phyloP scores from a whole-genome alignment of 2,329 filamentous ascomycete genomes.

The Tricladium varicosporioides region DNA sequence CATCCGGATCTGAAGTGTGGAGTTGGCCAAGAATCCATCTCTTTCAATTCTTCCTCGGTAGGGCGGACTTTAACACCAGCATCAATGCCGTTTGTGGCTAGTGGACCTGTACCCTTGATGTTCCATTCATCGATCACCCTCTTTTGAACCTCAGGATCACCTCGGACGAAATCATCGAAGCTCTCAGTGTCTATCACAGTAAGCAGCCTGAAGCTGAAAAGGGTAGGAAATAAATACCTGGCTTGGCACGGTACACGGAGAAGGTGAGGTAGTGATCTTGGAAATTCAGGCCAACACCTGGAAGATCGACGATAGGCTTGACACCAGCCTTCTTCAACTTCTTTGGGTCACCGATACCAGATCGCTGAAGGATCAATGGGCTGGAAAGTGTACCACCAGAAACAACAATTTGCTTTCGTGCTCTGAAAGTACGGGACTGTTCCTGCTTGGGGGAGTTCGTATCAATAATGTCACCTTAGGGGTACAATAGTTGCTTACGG shows the following conservation, averaged over 20 bases:
- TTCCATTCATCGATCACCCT: slow-evolving; percentile 74
- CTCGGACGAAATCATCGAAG: slow-evolving; percentile 78
- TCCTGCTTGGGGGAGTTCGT: slow-evolving; percentile 27
- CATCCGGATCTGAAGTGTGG: slow-evolving; percentile 72
- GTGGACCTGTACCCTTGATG: slow-evolving; percentile 67
- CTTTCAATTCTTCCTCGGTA: slow-evolving; percentile 52
- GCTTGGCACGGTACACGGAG: slow-evolving; percentile 39
- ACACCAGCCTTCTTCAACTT: slow-evolving; percentile 48
- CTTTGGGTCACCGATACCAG: slow-evolving; percentile 53
- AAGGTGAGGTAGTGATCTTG: slow-evolving; percentile 56
- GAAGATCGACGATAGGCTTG: slow-evolving; percentile 45
- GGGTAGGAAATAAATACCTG: slow-evolving; percentile 33
- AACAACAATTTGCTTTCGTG: slow-evolving; percentile 45
- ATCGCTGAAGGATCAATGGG: slow-evolving; percentile 55
- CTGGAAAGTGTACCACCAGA: slow-evolving; percentile 39
- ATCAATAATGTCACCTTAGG: slow-evolving; percentile 19
- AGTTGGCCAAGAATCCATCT: slow-evolving; percentile 63
- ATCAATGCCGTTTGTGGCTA: slow-evolving; percentile 39
- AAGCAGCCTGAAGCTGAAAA: slow-evolving; percentile 32
- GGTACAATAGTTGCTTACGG: slow-evolving; percentile 29
- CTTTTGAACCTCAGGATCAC: slow-evolving; percentile 71
- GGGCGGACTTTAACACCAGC: slow-evolving; percentile 55
- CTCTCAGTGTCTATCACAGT: slow-evolving; percentile 60
- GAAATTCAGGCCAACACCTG: slow-evolving; percentile 53
- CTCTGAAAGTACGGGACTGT: slow-evolving; percentile 32